Base-by-base conservation (phyloP, 140 eudicot species). In the Anethum foeniculum region DNA sequence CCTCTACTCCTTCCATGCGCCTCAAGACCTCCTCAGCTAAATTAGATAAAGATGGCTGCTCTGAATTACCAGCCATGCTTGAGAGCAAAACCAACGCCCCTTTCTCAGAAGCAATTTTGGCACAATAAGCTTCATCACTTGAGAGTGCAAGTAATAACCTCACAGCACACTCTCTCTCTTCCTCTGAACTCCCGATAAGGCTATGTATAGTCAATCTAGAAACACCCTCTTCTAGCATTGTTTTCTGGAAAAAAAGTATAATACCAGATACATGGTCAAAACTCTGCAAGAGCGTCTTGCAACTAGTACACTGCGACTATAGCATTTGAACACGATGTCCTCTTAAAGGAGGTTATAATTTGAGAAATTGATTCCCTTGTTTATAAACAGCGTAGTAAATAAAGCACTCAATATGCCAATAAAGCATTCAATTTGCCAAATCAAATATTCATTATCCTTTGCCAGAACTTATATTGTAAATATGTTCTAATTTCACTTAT, bases 11-110 rank as follows among this genome's bases (percentile, higher is more conserved):
- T 73, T 86, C 90, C 83, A 84, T 68, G 16, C 80, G 75, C 76
- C 82, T 84, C 72, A 86, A 79, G 43, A 83, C 82, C 60, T 84
- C 86, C 84, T 84, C 90, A 41, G 90, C 90, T 84, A 86, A 84
- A 68, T 86, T 82, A 14, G 90, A 75, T 51, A 86, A 75, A 78
- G 84, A 75, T 54, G 87, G 90, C 12, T 81, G 80, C 73, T 86
- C 90, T 75, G 77, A 80, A 71, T 84, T 86, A 21, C 75, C 86
- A 12, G 84, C 90, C 82, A 84, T 78, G 81, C 87, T 84, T 65
- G 87, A 74, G 28, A 86, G 87, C 48, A 84, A 83, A 76, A 86
- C 81, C 38, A 84, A 72, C 21, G 87, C 87, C 67, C 90, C 90
- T 84, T 86, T 86, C 79, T 84, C 87, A 47, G 87, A 84, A 49